Evolutionary conservation across 192 early-diverging fungal species (phyloP), one percentile per base, ranked within the genome.

Genomic region (Coemansia reversa): DNA sequence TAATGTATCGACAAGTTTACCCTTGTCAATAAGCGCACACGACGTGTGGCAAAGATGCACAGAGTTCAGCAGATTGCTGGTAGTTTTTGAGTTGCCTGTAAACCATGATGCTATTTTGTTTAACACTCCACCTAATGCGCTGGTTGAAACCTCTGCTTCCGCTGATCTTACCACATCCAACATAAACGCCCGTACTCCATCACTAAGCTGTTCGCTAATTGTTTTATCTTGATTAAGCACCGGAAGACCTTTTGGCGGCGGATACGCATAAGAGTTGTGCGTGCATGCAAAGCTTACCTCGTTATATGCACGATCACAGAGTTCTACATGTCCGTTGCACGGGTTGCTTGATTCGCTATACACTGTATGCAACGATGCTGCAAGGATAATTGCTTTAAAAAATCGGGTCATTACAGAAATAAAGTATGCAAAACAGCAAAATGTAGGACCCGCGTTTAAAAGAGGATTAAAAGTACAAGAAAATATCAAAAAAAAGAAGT

Each of bases 101-200:
- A 69, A 45, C 62, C 62, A 63, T 24, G 62, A 58, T 11, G 22
- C 4, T 4, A 54, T 14, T 3, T n/a, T 61, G 53, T 56, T 29
- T 30, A 30, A 0, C 47, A 61, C 51, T n/a, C 25, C 27, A 11
- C 32, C 61, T 14, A 39, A 12, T 22, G 7, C 60, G 22, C 4
- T 55, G 58, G 20, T 2, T 64, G 18, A 35, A 35, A 18, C 52
- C 7, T 51, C 24, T 47, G 11, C 39, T 2, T 52, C 5, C 7
- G 0, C 32, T 24, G 58, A 48, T 2, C 42, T 60, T 72, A 76
- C 74, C 5, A 83, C 84, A 57, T 89, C 90, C 22, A 94, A 76
- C 83, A 89, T 89, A 51, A 94, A 84, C 7, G 78, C 87, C 0
- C 92, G 79, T 39, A 94, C 71, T n/a, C 92, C 92, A 66, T 91